A percentile compares a stretch with the other conserved stretches of the same genome.
phyloP scores from a whole-genome alignment of 177 flowering plant species.

The Vitis hybrid region DNA sequence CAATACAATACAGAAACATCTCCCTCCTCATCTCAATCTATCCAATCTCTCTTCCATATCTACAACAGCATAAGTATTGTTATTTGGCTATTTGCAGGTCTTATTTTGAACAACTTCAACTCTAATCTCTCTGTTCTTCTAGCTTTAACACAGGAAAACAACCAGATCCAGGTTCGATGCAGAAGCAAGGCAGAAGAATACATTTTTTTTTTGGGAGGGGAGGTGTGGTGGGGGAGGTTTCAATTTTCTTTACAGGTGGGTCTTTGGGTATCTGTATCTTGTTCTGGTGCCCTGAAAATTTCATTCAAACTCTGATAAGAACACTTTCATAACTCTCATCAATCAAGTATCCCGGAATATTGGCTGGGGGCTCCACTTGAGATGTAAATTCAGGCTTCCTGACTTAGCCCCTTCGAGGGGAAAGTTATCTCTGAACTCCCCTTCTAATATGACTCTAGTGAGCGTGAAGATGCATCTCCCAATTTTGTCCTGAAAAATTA shows the following conservation, averaged over 20 bases:
- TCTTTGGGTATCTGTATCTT: background rate
- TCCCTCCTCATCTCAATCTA: too few species aligned
- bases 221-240: background rate
- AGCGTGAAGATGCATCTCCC: constrained; percentile 87
- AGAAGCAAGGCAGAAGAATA: background rate
- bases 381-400: constrained; percentile 67
- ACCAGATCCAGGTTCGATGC: background rate
- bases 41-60: background rate
- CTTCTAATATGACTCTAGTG: constrained; percentile 83
- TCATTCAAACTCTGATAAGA: too few species aligned
- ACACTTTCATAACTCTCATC: too few species aligned
- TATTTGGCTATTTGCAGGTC: background rate
- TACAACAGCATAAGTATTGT: background rate
- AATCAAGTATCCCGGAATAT: constrained; percentile 58
- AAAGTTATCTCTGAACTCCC: constrained; percentile 64
- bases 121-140: background rate
- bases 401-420: constrained; percentile 72
- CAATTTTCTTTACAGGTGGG: background rate
- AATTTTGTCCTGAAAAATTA: constrained; percentile 65
- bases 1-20: background rate
- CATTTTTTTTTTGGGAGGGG: background rate
- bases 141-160: background rate
- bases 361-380: constrained; percentile 83
- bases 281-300: background rate
- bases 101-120: background rate